Evolutionary conservation across 176 grass and related monocot genomes (phyloP).

Genomic region (Zea mays): Zm-B73-REFERENCE-NAM-5.0 NC_050103.1:3339001-3339500

Average conservation of each 20-base stretch:
- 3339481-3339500: not conserved
- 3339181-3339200: conserved; percentile 10
- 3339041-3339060: too few relatives aligned
- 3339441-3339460: not conserved
- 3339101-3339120: not conserved
- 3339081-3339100: not conserved
- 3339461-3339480: conserved; percentile 12
- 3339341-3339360: conserved; percentile 79
- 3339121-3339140: not conserved
- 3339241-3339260: conserved; percentile 18
- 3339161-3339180: conserved; percentile 3
- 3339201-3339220: conserved; percentile 8
- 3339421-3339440: not conserved
- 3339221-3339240: conserved; percentile 10
- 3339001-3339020: not conserved
- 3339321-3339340: conserved; percentile 91
- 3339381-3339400: conserved; percentile 63
- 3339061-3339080: not conserved
- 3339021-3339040: not conserved
- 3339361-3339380: conserved; percentile 62
- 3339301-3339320: conserved; percentile 90
- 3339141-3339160: not conserved
- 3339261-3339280: conserved; percentile 76
- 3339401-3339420: conserved; percentile 26
- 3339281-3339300: conserved; percentile 80